Evolutionary conservation across 2,329 filamentous ascomycete species (phyloP), one percentile per base, ranked within the genome.

Genomic region (Dothistroma septosporum): DNA sequence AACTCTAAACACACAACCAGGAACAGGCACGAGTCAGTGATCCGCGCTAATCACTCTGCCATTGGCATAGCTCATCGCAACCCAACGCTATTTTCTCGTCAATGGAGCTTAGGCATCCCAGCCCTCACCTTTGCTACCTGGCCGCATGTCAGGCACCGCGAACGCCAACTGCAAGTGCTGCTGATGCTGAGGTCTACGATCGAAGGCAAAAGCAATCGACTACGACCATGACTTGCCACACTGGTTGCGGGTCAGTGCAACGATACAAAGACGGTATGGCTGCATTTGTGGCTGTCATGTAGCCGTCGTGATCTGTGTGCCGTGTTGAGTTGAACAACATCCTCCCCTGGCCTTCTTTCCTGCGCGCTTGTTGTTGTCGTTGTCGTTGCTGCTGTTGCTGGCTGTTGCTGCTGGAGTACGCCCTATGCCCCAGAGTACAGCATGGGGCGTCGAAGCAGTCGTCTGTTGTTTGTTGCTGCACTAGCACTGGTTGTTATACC

Each of bases 141-240:
- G 24, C 37, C 54, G n/a, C 53, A 47, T 56, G 54, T 56, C 54
- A 56, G 54, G 54, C 24, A 28, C 54, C 28, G 31, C n/a, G 24
- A 16, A 53, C n/a, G n/a, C 24, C 50, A 4, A 19, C 24, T 35
- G 50, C 50, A 53, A 11, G 50, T 53, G 28, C 50, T 53, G 50
- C 24, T 33, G 41, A 19, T 35, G 50, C 50, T 53, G 50, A 53
- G 24, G 28, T 16, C 24, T 53, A 8, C 50, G 50, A 53, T 53
- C 50, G 50, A 31, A 6, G n/a, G 50, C 50, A 53, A 31, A 53
- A 53, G 50, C 50, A 33, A 53, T 53, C 50, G 50, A 31, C 31
- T 35, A 11, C 28, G 50, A 53, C 50, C 50, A 53, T 53, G 50
- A 53, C 50, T 53, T 53, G 50, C 31, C 31, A 21, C n/a, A 21